Evolutionary conservation across 2,329 filamentous ascomycete species (phyloP), one percentile per base, ranked within the genome.

Genomic region (Metarhizium robertsii): DNA sequence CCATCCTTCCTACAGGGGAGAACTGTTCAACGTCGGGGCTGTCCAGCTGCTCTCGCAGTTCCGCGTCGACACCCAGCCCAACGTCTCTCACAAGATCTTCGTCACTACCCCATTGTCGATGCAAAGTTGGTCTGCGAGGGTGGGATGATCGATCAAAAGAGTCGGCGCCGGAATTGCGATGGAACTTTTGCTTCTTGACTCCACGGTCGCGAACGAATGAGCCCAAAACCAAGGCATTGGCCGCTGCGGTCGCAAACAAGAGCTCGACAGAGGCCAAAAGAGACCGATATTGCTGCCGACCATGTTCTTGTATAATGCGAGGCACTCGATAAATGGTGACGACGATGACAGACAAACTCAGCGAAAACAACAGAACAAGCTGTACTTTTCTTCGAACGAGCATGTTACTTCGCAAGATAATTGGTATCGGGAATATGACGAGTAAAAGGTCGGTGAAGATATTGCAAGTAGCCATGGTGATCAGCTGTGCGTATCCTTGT

Each of bases 131-230:
- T 59, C 78, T 74, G 58, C 69, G 73, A 18, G 71, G 64, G 46
- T 64, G 62, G 54, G 64, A 65, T 13, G 64, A 58, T 14, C 67
- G 76, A 52, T 83, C 85, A 43, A 87, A 73, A 1, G 88, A 91
- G 45, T 83, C 82, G 47, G 79, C 79, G 4, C 80, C 73, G 1
- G 85, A 83, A 16, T 78, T 77, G 58, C 83, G 79, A 54, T 86
- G 86, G 73, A 88, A 96, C 66, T 90, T 94, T 55, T 80, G 79
- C 71, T 95, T 96, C 77, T 97, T 97, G 45, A 91, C 75, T 30
- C 94, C 94, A 53, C 90, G 83, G 67, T 97, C 92, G 14, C 92
- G 83, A 32, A 97, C 84, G 65, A 97, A 97, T 0, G 92, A 95
- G 13, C 92, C 92, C 2, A 99, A 81, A 1, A 96, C 88, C 20